Evolutionary conservation across 1,284 basidiomycete genomes (phyloP), one percentile per base, ranked within the genome.

Genomic region (Porodaedalea pini): DNA sequence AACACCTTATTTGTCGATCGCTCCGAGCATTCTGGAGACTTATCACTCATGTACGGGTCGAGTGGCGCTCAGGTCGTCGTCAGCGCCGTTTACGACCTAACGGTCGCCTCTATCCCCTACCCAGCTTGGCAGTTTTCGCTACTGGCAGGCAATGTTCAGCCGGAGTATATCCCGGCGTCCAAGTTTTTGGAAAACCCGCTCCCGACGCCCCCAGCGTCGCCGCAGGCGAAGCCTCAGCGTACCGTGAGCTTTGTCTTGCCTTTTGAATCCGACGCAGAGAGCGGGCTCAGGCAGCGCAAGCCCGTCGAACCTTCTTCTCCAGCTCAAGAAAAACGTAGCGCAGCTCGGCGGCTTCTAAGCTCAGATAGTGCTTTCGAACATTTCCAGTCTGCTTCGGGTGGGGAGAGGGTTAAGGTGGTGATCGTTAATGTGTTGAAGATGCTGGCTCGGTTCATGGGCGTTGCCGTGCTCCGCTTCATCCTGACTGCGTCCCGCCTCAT

Each of bases 201-300:
- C 27, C 55, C 55, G 29, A 57, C 55, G 21, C 55, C 55, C 13
- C 55, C 55, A 15, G 47, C 47, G 11, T 57, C 55, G 10, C 55
- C 55, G 17, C 19, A n/a, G 6, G 23, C 34, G 2, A 50, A 34
- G 29, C 36, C 55, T 6, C 55, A 48, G 21, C 55, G 40, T 23
- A 51, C 31, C 25, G 55, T 57, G 23, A 51, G 36, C 48, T 57
- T 57, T 21, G 36, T 36, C 6, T 19, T 57, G 4, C 55, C 55
- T 17, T 10, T 19, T 2, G 39, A 57, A n/a, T 17, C n/a, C 17
- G 48, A 51, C 13, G 7, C 27, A n/a, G 37, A 41, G 7, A n/a
- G 17, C 8, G 19, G 17, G 11, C 11, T 27, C 17, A 21, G 51
- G 39, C 37, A 29, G 36, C 31, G 49, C 10, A 37, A 23, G 25